phyloP scores from a whole-genome alignment of 2,329 filamentous ascomycete species.

The Trichoderma hamatum region DNA sequence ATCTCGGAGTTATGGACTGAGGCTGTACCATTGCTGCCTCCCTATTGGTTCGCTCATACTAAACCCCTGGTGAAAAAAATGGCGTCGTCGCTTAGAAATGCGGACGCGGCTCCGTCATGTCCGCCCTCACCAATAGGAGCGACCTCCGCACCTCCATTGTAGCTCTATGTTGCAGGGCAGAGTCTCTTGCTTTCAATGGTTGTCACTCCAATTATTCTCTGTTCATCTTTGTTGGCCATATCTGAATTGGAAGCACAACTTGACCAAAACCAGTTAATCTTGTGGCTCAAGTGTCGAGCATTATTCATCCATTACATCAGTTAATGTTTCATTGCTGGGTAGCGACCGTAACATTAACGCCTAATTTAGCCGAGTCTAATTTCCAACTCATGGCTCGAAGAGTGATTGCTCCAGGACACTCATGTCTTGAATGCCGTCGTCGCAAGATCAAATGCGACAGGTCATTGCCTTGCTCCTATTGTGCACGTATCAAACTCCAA shows the following conservation, averaged over 20 bases:
- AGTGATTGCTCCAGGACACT: constrained; percentile 22
- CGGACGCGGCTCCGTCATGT: constrained; percentile 25
- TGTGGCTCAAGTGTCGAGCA: neutral
- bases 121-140: constrained; percentile 28
- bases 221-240: neutral
- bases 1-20: neutral
- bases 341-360: neutral
- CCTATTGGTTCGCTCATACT: neutral
- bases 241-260: neutral
- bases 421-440: constrained; percentile 29
- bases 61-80: neutral
- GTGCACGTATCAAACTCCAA: constrained; percentile 23
- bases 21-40: neutral
- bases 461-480: constrained; percentile 27
- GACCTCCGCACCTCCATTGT: neutral
- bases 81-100: constrained; percentile 23
- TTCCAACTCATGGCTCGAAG: constrained; percentile 22
- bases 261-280: neutral
- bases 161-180: neutral
- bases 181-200: neutral
- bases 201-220: neutral
- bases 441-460: constrained; percentile 31
- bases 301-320: neutral
- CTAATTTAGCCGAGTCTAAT: neutral
- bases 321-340: neutral